Evolutionary conservation across 352 stramenopile genomes (phyloP), one percentile per base, ranked within the genome.

Genomic region (Globisporangium nodosum): DNA sequence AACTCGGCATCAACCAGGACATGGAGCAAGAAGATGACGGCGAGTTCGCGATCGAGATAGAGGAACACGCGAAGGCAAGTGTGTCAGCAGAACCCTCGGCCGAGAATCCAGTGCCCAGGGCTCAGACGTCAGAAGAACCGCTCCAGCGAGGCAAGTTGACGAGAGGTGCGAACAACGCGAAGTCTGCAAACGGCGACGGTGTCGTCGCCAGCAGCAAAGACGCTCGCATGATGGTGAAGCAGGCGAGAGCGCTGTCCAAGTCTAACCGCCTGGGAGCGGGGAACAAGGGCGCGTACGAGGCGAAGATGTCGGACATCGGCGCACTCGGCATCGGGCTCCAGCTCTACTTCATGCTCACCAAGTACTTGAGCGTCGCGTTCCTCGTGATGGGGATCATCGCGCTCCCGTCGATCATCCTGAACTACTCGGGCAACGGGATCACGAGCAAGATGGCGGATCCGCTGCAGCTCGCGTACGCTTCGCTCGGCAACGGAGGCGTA

Each of bases 271-370:
- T 94, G 3, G 81, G 63, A 0, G 71, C 58, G 3, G 85, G 83
- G 3, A 87, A 68, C 54, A 92, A 90, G 49, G 80, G 76, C 20
- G 71, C 78, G 1, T 76, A 83, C 20, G 62, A 88, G 24, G 78
- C 74, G 24, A 68, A 74, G 1, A 88, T 92, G 78, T 64, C 56
- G 47, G 80, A 90, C 62, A 93, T 95, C 49, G 83, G 78, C 21
- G 74, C 75, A 21, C 60, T 95, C 35, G 85, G 85, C 16, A 92
- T 95, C 43, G 85, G 83, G 12, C 71, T 95, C 63, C 75, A 89
- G 69, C 69, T 95, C 5, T 95, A 93, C 49, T 95, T 95, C 42
- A 81, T 93, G 68, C 61, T 95, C 33, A 87, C 81, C 43, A 90
- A 92, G 73, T 88, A 90, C 52, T 51, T 90, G 55, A 66, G 66